phyloP scores from a whole-genome alignment of 495 filamentous ascomycete genomes.

The Neurospora sp. region DNA sequence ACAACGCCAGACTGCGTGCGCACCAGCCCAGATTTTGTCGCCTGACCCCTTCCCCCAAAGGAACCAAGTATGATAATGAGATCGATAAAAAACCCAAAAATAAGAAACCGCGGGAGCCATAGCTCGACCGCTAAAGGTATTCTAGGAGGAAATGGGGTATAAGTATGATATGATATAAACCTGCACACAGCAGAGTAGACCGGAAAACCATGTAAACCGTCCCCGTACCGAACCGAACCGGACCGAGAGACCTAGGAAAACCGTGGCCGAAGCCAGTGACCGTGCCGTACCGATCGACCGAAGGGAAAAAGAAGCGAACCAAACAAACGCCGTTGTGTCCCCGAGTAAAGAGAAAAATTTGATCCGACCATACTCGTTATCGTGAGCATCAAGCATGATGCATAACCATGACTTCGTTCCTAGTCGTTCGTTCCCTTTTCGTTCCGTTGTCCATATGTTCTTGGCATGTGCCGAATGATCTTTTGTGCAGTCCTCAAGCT shows the following conservation, averaged over 20 bases:
- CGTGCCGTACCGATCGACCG: background rate
- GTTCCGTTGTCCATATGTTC: background rate
- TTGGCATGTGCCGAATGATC: background rate
- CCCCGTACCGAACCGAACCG: too few species aligned
- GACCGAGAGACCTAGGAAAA: too few species aligned
- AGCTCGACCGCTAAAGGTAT: constrained; percentile 4
- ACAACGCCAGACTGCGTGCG: too few species aligned
- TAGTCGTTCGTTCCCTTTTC: background rate
- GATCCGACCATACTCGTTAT: background rate
- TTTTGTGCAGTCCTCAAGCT: background rate
- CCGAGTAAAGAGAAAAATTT: background rate
- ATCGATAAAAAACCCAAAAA: background rate
- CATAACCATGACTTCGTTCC: background rate
- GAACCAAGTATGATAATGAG: background rate
- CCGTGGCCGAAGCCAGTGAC: background rate
- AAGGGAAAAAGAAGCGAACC: background rate
- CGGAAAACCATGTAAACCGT: background rate
- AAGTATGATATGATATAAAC: background rate
- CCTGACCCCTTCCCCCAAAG: too few species aligned
- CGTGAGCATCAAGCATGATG: background rate
- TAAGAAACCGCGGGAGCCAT: constrained; percentile 2
- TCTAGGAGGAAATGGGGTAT: background rate
- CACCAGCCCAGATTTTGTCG: too few species aligned
- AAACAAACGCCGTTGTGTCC: background rate
- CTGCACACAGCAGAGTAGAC: background rate